Base-by-base conservation (phyloP, 2,329 filamentous ascomycete genomes). In the Chaetomiaceae sp. region DNA sequence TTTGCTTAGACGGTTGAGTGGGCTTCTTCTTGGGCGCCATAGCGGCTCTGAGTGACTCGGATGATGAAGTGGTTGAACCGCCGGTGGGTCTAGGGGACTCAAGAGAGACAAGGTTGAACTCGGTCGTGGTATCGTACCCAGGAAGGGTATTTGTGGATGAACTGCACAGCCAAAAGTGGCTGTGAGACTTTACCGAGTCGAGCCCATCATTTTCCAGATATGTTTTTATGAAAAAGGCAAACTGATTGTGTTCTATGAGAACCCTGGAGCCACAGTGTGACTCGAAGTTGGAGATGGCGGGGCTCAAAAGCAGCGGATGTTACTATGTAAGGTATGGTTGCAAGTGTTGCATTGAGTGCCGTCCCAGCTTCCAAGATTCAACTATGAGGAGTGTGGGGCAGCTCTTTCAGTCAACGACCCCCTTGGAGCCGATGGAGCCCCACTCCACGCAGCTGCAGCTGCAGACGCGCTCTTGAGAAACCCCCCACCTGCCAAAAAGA, bases 1-100 rank as follows among this genome's bases (percentile, higher is more conserved):
- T 71, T 43, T 65, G 69, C 51, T 71, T 72, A 59, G 62, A n/a
- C n/a, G 34, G 62, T 65, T 71, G 71, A 58, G 67, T 63, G 60
- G 74, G 71, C 69, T 72, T 73, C 69, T 80, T 81, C 72, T 72
- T 72, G 57, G 73, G 64, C 65, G 78, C 75, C 79, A 82, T 82
- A 45, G 44, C 45, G 51, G 45, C 13, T 9, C 25, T 25, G 38
- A 30, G 5, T 27, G 25, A 42, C 44, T 44, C 6, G n/a, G 14
- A 30, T 21, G 11, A 11, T n/a, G n/a, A n/a, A n/a, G n/a, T 23
- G 48, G n/a, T 14, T 47, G 32, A 25, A 27, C n/a, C n/a, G n/a
- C n/a, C 18, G 11, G 42, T 36, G 13, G 50, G 37, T 51, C 21
- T 41, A 13, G 18, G 32, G 37, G 41, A 43, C 48, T 49, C 38